phyloP scores from a whole-genome alignment of 2,329 filamentous ascomycete genomes.

The Sarocladiaceae sp. region DNA sequence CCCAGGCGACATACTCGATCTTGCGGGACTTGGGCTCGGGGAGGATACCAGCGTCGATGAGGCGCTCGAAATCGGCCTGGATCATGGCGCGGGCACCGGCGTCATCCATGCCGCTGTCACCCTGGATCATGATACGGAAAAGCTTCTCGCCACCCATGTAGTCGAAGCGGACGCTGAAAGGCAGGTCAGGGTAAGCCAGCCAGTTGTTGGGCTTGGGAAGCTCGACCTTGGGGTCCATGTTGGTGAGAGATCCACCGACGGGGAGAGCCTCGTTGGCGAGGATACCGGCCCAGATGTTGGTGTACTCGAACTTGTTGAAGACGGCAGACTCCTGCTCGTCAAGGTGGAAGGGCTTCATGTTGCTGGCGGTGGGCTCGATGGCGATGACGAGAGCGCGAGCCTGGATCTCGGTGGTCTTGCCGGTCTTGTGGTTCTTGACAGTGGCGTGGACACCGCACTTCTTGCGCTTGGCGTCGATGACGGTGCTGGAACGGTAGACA shows the following conservation, averaged over 20 bases:
- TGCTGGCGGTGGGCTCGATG: slow-evolving; percentile 28
- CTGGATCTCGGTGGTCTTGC: slow-evolving; percentile 22
- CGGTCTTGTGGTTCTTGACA: slow-evolving; percentile 18
- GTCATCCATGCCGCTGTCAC: slow-evolving; percentile 16
- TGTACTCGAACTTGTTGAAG: slow-evolving; percentile 29
- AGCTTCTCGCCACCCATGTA: slow-evolving; percentile 26
- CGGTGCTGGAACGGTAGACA: slow-evolving; percentile 30
- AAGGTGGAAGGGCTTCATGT: slow-evolving; percentile 27
- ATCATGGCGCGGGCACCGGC: slow-evolving; percentile 21
- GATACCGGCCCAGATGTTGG: slow-evolving; percentile 27
- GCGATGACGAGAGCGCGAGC: slow-evolving; percentile 31
- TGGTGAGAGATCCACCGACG: slow-evolving; percentile 17
- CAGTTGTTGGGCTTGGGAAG: slow-evolving; percentile 17
- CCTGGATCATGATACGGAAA: slow-evolving; percentile 26
- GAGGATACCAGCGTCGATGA: slow-evolving; percentile 23
- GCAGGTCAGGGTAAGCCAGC: slow-evolving; percentile 16
- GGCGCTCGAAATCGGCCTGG: slow-evolving; percentile 20
- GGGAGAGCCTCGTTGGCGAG: slow-evolving; percentile 22
- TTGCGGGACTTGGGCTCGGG: slow-evolving; percentile 15
- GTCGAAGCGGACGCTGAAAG: slow-evolving; percentile 20
- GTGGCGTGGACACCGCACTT: slow-evolving; percentile 19
- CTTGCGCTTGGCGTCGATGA: slow-evolving; percentile 25
- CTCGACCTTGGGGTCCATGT: slow-evolving; percentile 18
- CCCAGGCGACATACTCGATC: slow-evolving; percentile 29
- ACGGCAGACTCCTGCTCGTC: slow-evolving; percentile 23